Evolutionary conservation across 495 filamentous ascomycete genomes (phyloP), one percentile per base, ranked within the genome.

Genomic region (Letharia columbiana): DNA sequence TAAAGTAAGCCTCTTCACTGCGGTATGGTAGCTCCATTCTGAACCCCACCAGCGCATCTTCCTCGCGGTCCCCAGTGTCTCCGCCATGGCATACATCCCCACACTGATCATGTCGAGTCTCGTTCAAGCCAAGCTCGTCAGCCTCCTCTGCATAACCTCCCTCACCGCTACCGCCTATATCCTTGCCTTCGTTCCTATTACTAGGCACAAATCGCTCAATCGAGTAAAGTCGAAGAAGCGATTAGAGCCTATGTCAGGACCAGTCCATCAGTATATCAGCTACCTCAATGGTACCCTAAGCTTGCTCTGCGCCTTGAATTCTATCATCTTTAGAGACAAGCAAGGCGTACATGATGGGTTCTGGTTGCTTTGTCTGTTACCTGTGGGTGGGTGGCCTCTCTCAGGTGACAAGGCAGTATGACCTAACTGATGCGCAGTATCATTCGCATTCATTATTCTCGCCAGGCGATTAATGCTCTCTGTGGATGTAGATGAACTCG

Each of bases 81-180:
- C 81, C 63, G 68, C 77, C 3, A 57, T 82, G 9, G 76, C 82
- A 12, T 89, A 87, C 69, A 40, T 88, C 23, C 74, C 82, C 37
- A 69, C 80, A 31, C 69, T 89, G 13, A 67, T 84, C 39, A 71
- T 72, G 10, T 67, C 72, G 66, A 64, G 28, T 37, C 69, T 44
- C 45, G 42, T 50, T 66, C 75, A 70, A 70, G 73, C 63, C 18
- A 66, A 70, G 17, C 66, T 83, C 31, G 73, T 86, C 57, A 75
- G 83, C 45, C 63, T 90, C 2, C 75, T 91, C 18, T 73, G 79
- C 45, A 77, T 89, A 2, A 75, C 83, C 23, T 90, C 86, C 6
- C 76, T 91, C 47, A 66, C 80, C 13, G 75, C 77, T 10, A 90
- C 87, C 1, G 82, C 83, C 0, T 90, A 79, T 66, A 76, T 71